Evolutionary conservation across 2,329 filamentous ascomycete species (phyloP).

Genomic region (Coniella lustricola): DNA sequence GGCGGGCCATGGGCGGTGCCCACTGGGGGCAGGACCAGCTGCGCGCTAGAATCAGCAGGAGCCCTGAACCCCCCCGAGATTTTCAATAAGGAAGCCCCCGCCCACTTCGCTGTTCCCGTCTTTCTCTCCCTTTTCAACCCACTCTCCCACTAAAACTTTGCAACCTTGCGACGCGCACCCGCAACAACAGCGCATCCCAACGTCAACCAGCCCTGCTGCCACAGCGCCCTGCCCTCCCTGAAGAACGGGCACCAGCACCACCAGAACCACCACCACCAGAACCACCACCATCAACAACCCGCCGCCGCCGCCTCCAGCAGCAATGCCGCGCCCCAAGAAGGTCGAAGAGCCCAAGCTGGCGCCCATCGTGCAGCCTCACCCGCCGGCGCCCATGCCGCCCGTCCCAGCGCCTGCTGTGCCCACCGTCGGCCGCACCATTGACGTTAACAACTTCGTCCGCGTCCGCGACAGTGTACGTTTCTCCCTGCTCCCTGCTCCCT

Average conservation of each 20-base stretch:
- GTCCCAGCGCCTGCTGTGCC: conserved; percentile 5
- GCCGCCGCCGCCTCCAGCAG: background rate
- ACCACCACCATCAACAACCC: background rate
- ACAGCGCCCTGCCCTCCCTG: background rate
- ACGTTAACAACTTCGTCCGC: conserved; percentile 69
- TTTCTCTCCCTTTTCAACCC: conserved; percentile 3
- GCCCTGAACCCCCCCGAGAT: background rate
- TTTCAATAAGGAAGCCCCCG: conserved; percentile 2
- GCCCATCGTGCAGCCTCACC: conserved; percentile 9
- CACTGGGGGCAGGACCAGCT: background rate
- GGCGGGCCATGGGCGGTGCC: background rate
- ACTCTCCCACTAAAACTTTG: background rate
- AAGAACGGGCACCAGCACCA: background rate
- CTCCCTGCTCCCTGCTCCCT: conserved; percentile 14
- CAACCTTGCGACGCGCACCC: background rate
- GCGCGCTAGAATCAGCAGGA: conserved; percentile 1
- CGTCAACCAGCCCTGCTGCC: background rate
- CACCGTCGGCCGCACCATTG: conserved; percentile 38
- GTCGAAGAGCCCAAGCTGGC: conserved; percentile 21
- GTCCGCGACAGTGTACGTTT: conserved; percentile 74
- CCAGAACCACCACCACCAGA: background rate
- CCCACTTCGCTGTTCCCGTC: conserved; percentile 3
- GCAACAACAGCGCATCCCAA: conserved; percentile 3
- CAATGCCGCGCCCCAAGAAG: conserved; percentile 36
- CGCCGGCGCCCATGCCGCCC: conserved; percentile 7